Percentiles rank a stretch among this genome's conserved stretches.
These are phyloP conservation scores for Fraxinus xanthoxyloides DNA, from an alignment of 305 asterid genomes.

Conservation along the genomic window DNA sequence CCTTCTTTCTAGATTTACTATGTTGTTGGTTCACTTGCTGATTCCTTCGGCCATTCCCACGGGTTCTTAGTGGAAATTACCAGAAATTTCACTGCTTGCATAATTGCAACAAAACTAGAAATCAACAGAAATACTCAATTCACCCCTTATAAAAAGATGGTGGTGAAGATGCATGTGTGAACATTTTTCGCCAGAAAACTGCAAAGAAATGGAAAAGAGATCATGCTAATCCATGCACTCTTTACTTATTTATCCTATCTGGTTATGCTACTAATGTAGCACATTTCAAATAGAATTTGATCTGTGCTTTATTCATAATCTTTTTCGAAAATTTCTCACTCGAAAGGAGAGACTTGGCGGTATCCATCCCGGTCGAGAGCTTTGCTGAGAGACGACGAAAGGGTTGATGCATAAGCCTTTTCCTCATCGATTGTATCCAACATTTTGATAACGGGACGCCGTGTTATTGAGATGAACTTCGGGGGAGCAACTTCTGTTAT, in stretches of 20 bases:
- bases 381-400: slow-evolving; percentile 24
- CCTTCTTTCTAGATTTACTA: background rate
- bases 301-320: background rate
- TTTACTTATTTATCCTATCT: background rate
- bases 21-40: background rate
- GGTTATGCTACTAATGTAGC: background rate
- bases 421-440: slow-evolving; percentile 62
- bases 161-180: background rate
- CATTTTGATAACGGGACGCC: slow-evolving; percentile 35
- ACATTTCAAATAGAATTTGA: background rate
- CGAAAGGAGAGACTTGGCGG: slow-evolving; percentile 25
- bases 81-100: background rate
- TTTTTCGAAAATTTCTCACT: slow-evolving; percentile 4
- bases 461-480: slow-evolving; percentile 34
- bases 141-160: slow-evolving; percentile 17
- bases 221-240: background rate
- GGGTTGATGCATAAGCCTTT: slow-evolving; percentile 38
- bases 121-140: background rate
- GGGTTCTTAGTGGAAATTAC: background rate
- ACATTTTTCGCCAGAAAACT: background rate
- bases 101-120: background rate
- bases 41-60: background rate
- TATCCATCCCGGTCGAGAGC: slow-evolving; percentile 22
- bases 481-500: slow-evolving; percentile 57
- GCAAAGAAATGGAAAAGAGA: background rate